Evolutionary conservation across 2,329 filamentous ascomycete genomes (phyloP).

Genomic region (Ascochyta pisi): DNA sequence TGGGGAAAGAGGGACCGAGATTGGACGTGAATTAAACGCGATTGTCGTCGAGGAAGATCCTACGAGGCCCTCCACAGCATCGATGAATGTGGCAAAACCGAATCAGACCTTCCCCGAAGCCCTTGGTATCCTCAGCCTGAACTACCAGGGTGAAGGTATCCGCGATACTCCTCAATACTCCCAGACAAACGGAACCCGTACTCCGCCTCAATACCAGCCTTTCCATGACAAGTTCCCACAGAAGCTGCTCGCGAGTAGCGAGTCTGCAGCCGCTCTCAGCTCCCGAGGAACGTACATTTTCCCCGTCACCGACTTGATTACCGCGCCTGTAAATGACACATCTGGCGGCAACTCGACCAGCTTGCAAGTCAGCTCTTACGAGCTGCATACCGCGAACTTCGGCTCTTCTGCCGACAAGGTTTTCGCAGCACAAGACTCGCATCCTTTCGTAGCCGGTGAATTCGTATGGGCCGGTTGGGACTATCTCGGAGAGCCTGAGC

Average conservation of each 20-base stretch:
- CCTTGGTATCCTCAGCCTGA: slow-evolving; percentile 58
- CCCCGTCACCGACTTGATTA: slow-evolving; percentile 52
- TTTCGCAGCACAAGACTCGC: slow-evolving; percentile 55
- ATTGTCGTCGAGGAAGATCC: slow-evolving; percentile 57
- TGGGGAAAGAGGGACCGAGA: slow-evolving; percentile 36
- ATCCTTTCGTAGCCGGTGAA: slow-evolving; percentile 60
- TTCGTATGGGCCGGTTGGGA: slow-evolving; percentile 57
- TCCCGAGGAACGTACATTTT: slow-evolving; percentile 62
- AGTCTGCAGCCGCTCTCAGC: slow-evolving; percentile 52
- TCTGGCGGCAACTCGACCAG: slow-evolving; percentile 46
- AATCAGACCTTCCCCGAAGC: slow-evolving; percentile 48
- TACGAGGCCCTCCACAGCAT: slow-evolving; percentile 54
- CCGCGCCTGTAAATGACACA: slow-evolving; percentile 46
- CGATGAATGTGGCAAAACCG: slow-evolving; percentile 56
- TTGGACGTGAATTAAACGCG: slow-evolving; percentile 47
- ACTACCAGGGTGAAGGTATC: slow-evolving; percentile 61
- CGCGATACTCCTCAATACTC: slow-evolving; percentile 38
- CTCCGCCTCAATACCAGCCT: slow-evolving; percentile 49
- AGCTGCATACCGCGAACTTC: slow-evolving; percentile 56
- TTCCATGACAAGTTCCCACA: slow-evolving; percentile 55
- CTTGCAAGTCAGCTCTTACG: slow-evolving; percentile 57
- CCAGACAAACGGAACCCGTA: slow-evolving; percentile 36
- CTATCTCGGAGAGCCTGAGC: slow-evolving; percentile 54
- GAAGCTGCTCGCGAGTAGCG: slow-evolving; percentile 48
- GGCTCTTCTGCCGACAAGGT: slow-evolving; percentile 61